These are phyloP conservation scores for Ormosia semicastrata DNA, from an alignment of 306 rosid genomes.

Conservation along the genomic window DNA sequence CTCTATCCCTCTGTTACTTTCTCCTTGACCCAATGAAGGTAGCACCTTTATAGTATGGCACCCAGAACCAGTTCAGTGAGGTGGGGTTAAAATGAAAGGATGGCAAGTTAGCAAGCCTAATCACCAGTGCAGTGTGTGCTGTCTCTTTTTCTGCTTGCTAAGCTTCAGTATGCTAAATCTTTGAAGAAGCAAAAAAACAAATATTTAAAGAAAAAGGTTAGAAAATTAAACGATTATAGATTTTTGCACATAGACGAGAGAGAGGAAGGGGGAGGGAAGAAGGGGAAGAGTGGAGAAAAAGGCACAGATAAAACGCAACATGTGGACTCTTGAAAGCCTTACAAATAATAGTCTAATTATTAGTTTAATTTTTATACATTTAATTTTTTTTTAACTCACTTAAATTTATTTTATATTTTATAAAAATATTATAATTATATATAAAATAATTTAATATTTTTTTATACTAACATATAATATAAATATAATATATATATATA, in stretches of 20 bases:
- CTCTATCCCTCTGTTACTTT: conserved; percentile 26
- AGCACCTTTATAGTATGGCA: not conserved
- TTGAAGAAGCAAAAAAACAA: not conserved
- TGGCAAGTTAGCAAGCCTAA: conserved; percentile 54
- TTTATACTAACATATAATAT: no score
- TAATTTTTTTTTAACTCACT: no score
- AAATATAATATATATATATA: no score
- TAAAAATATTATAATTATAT: no score
- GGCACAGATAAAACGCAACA: conserved; percentile 50
- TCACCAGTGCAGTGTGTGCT: conserved; percentile 18
- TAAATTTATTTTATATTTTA: no score
- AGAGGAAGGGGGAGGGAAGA: not conserved
- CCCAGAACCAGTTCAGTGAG: not conserved
- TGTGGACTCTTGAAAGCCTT: conserved; percentile 91
- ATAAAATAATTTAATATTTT: no score
- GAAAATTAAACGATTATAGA: conserved; percentile 31
- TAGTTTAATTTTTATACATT: no score
- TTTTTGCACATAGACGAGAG: conserved; percentile 24
- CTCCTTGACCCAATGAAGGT: not conserved
- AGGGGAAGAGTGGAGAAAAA: not conserved
- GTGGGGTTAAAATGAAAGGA: not conserved
- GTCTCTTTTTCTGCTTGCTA: conserved; percentile 56
- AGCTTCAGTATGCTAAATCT: conserved; percentile 2
- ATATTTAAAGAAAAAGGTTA: not conserved
- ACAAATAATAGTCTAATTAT: no score